A percentile compares a stretch with the other conserved stretches of the same genome.
Conservation (phyloP, 768 basidiomycete species). For the Pisolithus orientalis region DNA sequence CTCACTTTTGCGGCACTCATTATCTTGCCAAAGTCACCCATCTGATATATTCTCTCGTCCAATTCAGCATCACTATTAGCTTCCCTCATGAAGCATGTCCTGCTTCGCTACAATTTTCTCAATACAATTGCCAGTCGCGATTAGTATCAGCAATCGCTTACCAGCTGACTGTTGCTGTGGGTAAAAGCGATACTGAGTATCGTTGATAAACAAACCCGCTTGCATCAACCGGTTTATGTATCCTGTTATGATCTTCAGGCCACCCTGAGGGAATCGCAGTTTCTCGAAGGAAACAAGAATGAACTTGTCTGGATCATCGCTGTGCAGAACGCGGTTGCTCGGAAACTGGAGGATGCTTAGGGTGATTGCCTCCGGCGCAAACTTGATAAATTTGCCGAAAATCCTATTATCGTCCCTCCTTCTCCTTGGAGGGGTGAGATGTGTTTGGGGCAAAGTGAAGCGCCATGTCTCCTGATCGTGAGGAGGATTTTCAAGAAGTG, state of each 20-base stretch:
- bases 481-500: slow-evolving; percentile 33
- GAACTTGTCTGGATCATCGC: slow-evolving; percentile 53
- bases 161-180: slow-evolving; percentile 67
- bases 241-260: slow-evolving; percentile 42
- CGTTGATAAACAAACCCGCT: slow-evolving; percentile 51
- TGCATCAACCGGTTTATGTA: slow-evolving; percentile 53
- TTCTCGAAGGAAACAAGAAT: slow-evolving; percentile 47
- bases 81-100: slow-evolving; percentile 57
- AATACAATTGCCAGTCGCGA: background rate
- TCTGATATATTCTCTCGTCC: slow-evolving; percentile 47
- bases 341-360: slow-evolving; percentile 45
- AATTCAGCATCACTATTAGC: slow-evolving; percentile 51
- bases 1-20: slow-evolving; percentile 63
- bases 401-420: slow-evolving; percentile 18
- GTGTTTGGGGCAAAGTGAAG: slow-evolving; percentile 34
- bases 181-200: slow-evolving; percentile 59
- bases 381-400: slow-evolving; percentile 46
- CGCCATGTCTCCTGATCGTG: slow-evolving; percentile 49
- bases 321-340: slow-evolving; percentile 52
- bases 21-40: slow-evolving; percentile 55
- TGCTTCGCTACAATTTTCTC: slow-evolving; percentile 38
- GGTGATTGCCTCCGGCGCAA: slow-evolving; percentile 44
- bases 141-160: slow-evolving; percentile 19
- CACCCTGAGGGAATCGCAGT: slow-evolving; percentile 50
- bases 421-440: slow-evolving; percentile 22